A percentile compares a stretch with the other conserved stretches of the same genome.
Conservation (phyloP, 2,329 filamentous ascomycete genomes). For the Aspergillus felis region DNA sequence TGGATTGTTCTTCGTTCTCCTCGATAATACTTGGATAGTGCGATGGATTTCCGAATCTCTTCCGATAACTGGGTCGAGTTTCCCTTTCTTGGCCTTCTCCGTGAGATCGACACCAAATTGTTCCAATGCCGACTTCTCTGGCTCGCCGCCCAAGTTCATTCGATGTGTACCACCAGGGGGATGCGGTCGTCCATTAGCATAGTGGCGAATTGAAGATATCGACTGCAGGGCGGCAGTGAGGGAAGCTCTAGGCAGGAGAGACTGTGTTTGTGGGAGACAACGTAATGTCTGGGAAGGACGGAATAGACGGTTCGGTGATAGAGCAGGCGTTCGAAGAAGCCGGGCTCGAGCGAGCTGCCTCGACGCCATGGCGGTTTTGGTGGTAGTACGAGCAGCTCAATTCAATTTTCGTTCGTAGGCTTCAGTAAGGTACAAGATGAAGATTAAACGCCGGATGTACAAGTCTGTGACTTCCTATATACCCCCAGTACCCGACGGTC, state of each 20-base stretch:
- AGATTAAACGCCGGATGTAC: not conserved
- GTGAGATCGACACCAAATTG: conserved; percentile 91
- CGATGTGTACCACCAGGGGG: conserved; percentile 89
- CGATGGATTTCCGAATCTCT: conserved; percentile 87
- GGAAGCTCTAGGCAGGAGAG: conserved; percentile 12
- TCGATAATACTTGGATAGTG: conserved; percentile 88
- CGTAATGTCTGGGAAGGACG: conserved; percentile 17
- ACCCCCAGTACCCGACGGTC: not conserved
- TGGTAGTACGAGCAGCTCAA: not conserved
- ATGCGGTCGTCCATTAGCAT: conserved; percentile 66
- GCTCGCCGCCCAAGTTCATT: conserved; percentile 78
- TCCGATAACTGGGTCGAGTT: conserved; percentile 93
- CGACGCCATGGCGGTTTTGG: conserved; percentile 26
- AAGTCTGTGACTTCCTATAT: not conserved
- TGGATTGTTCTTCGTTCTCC: conserved; percentile 92
- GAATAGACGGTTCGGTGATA: conserved; percentile 17
- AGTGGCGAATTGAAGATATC: conserved; percentile 27
- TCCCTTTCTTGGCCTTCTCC: conserved; percentile 76
- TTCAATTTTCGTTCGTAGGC: not conserved
- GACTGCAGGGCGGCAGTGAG: conserved; percentile 10
- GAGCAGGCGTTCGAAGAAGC: conserved; percentile 23
- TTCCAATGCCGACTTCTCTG: conserved; percentile 81
- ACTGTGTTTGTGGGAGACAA: conserved; percentile 14
- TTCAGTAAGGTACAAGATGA: conserved; percentile 7
- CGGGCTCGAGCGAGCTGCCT: conserved; percentile 30